Evolutionary conservation across 2,329 filamentous ascomycete species (phyloP).

Genomic region (Clarireedia hainanense): DNA sequence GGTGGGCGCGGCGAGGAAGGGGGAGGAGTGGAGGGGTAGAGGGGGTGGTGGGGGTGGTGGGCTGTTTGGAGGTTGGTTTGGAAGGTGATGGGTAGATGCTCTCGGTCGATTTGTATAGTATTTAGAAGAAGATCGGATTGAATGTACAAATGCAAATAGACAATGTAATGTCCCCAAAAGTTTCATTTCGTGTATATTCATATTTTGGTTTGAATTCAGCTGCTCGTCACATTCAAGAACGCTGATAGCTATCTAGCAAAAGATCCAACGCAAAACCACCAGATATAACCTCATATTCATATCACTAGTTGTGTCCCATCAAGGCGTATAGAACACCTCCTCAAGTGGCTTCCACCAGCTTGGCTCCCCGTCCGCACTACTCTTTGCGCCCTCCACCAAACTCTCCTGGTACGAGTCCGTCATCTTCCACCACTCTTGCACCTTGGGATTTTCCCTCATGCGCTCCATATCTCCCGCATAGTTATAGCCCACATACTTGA

Average conservation of each 20-base stretch:
- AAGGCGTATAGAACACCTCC: slow-evolving; percentile 59
- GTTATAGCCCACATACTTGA: slow-evolving; percentile 71
- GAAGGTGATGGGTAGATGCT: not conserved
- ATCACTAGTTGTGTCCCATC: slow-evolving; percentile 14
- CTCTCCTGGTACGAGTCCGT: slow-evolving; percentile 69
- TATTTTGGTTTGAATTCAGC: too few relatives aligned
- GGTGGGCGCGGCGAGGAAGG: not conserved
- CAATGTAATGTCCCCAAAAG: too few relatives aligned
- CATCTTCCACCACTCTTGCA: slow-evolving; percentile 74
- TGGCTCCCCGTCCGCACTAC: slow-evolving; percentile 50
- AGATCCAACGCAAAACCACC: not conserved
- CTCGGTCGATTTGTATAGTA: not conserved
- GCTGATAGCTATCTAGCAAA: too few relatives aligned
- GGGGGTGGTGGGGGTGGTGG: not conserved
- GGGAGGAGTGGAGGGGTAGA: not conserved
- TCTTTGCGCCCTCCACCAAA: slow-evolving; percentile 50
- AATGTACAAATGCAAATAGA: not conserved
- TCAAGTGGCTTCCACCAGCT: slow-evolving; percentile 63
- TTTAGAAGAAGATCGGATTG: not conserved
- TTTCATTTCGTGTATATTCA: too few relatives aligned
- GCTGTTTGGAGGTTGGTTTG: not conserved
- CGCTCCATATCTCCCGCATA: slow-evolving; percentile 68
- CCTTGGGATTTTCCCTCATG: slow-evolving; percentile 65
- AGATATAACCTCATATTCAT: not conserved
- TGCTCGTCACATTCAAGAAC: too few relatives aligned